Base-by-base conservation (phyloP, 2,329 filamentous ascomycete species). In the Didymella arachidicola region DNA sequence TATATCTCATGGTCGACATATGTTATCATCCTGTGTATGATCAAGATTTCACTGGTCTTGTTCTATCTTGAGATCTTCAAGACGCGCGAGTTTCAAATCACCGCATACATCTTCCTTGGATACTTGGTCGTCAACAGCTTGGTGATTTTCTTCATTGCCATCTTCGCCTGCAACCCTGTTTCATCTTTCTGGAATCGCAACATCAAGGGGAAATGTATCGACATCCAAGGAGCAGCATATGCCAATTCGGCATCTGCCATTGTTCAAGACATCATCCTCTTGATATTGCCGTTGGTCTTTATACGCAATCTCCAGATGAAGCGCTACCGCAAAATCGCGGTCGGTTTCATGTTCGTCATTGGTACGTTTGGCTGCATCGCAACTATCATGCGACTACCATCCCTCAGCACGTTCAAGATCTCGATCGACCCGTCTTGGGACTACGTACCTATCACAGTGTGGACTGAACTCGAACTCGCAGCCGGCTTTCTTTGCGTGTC, bases 61-160 rank as follows among this genome's bases (percentile, higher is more conserved):
- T 71, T 71, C 48, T 74, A 72, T 34, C 66, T 73, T 14, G 64
- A 71, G 26, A 72, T 74, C 45, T 74, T 74, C 59, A 43, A 61
- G n/a, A 60, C 61, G 1, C 52, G 42, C 4, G 53, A 43, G 3
- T 69, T 70, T 30, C 53, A 58, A 1, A 64, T 67, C 16, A 51
- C 51, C 8, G 61, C 66, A 10, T 67, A 62, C 29, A 36, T 64
- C 16, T 47, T 70, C 5, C 45, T 72, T 1, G 59, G 29, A 0
- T 65, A 49, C 29, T 64, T 73, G 6, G 41, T 62, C n/a, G 30
- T 63, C 30, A 70, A 62, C 42, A 64, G 60, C 11, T 4, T 64
- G 4, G 38, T 60, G 0, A 64, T 70, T 7, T 62, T 68, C 39
- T 53, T 69, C 30, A 19, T 71, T 8, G 65, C 66, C 0, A 56